Base-by-base conservation (phyloP, 2,329 filamentous ascomycete genomes). In the Monilinia fructigena region DNA sequence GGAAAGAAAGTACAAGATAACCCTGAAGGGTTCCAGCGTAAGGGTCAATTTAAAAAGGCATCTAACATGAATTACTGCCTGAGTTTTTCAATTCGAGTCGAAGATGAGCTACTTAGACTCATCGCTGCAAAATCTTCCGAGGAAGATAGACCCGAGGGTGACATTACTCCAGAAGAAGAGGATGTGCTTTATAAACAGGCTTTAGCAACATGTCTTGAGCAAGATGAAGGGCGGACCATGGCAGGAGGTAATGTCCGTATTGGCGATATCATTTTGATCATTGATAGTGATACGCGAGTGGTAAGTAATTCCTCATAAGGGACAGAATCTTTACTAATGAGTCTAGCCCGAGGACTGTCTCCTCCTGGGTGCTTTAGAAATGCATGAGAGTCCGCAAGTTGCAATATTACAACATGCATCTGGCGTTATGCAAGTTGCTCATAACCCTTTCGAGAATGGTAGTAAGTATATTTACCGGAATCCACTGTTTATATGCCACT, bases 361-460 rank as follows among this genome's bases (percentile, higher is more conserved):
- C 26, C 62, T 70, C 3, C 62, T 70, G 26, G 63, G 81, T 79
- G 88, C 86, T 23, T 85, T 83, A 20, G 89, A 91, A 75, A 90
- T 92, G 88, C 85, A 88, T 70, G 81, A 85, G 69, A 88, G 83
- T 18, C 89, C 87, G 0, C 85, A 91, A 71, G 87, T 90, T 0
- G 89, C 84, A 23, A 90, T 92, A 72, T 81, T 91, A 66, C 89
- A 92, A 75, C 89, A 89, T 77, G 84, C 84, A 0, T 90, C 89
- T 7, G 88, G 89, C 35, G 89, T 93, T 68, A 92, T 93, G 89
- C 87, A 92, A 71, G 88, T 93, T 12, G 85, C 87, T 1, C 80
- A 85, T 72, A 87, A 84, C 63, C 90, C 86, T 77, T 93, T 93
- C 72, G 90, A 93, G 77, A 89, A 88, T 71, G 88, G 86, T 54